Evolutionary conservation across 1,284 basidiomycete genomes (phyloP), one percentile per base, ranked within the genome.

Genomic region (Sporisorium sorghi): DNA sequence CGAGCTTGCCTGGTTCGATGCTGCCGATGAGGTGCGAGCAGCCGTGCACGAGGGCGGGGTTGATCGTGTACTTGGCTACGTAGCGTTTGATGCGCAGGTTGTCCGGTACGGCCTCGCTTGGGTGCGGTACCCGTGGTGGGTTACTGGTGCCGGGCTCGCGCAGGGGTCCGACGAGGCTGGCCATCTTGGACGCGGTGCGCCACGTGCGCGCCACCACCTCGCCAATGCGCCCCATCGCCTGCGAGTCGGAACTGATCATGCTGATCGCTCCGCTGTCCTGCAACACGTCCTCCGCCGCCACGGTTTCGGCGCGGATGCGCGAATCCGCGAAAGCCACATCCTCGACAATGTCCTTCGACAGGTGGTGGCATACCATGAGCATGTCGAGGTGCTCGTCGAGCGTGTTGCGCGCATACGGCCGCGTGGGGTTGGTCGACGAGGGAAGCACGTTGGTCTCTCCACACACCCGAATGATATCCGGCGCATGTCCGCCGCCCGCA

Each of bases 11-110:
- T 1, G 89, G 88, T 4, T 90, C 89, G 63, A 99, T 87, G 52
- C 94, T 91, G 1, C 96, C 97, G 24, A 98, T 89, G 19, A 93
- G 75, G 83, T 97, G 91, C 54, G 90, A 91, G 74, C 97, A 92
- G 15, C 96, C 96, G 77, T 98, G 95, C 0, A 93, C 91, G 73
- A 99, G 93, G 0, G 96, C 97, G 0, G 97, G 94, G 84, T 99
- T 99, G 85, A 99, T 90, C 11, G 96, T 99, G 85, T 98, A 97
- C 85, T 99, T 99, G 14, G 95, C 89, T 21, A 99, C 88, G 85
- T 98, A 99, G 63, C 96, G 89, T 87, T 97, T 98, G 60, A 98
- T 96, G n/a, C 96, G 88, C n/a, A 88, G 89, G 83, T 99, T 99
- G 86, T 99, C 97, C 51, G 85, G 88, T 1, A 89, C 87, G 9